These are phyloP conservation scores for Coemansia furcata DNA, from an alignment of 192 early-diverging fungal genomes.

Conservation along the genomic window DNA sequence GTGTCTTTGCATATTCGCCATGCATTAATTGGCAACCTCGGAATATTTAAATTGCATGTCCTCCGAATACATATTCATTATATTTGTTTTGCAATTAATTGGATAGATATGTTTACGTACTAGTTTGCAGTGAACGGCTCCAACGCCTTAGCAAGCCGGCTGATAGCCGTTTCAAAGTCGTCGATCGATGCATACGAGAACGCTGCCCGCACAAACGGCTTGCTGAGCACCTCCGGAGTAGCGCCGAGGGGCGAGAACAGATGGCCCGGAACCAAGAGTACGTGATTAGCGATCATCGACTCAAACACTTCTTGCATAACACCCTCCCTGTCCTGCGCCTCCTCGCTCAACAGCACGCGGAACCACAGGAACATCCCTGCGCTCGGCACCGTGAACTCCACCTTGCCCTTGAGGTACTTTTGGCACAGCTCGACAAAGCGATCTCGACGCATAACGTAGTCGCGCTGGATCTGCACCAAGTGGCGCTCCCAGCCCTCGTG, in stretches of 20 bases:
- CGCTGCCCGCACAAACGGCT: slow-evolving; percentile 65
- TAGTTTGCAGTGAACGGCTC: slow-evolving; percentile 23
- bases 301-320: slow-evolving; percentile 61
- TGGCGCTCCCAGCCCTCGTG: slow-evolving; percentile 75
- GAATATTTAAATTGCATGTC: neutral
- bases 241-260: slow-evolving; percentile 56
- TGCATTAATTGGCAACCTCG: slow-evolving; percentile 2
- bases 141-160: slow-evolving; percentile 60
- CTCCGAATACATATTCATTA: no score
- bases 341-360: slow-evolving; percentile 49
- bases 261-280: slow-evolving; percentile 70
- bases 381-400: slow-evolving; percentile 59
- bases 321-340: slow-evolving; percentile 43
- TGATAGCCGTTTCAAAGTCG: slow-evolving; percentile 63
- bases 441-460: slow-evolving; percentile 73
- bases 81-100: neutral
- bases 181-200: slow-evolving; percentile 64
- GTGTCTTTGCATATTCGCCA: neutral
- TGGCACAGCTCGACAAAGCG: slow-evolving; percentile 63
- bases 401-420: slow-evolving; percentile 60
- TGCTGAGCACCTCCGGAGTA: slow-evolving; percentile 38
- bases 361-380: slow-evolving; percentile 97
- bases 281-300: slow-evolving; percentile 64
- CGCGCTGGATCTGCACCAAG: slow-evolving; percentile 61
- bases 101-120: neutral